Evolutionary conservation across 2,329 filamentous ascomycete species (phyloP), one percentile per base, ranked within the genome.

Genomic region (Colletotrichum siamense): DNA sequence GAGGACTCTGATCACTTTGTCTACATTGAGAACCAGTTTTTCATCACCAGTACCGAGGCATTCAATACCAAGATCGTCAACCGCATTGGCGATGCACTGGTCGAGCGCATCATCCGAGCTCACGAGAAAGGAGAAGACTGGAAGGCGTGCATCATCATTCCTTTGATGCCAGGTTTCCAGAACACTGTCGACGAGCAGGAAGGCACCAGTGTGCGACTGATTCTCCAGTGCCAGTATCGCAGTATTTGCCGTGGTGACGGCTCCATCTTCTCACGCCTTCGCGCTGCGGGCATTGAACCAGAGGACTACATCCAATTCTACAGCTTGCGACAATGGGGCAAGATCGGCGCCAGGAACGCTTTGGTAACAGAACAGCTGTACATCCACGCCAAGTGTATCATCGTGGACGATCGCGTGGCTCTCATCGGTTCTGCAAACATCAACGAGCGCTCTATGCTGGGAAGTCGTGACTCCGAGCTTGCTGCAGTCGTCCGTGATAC

Each of bases 1-100:
- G 94, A 97, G 79, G 94, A 96, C 78, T 98, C 96, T 3, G 95
- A 99, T 64, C 97, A 99, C 84, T 98, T 98, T 81, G 95, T 99
- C 68, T 99, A 99, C 85, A 98, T 99, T 79, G 97, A 99, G 84
- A 99, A 99, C 82, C 97, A 99, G 82, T 99, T 99, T 86, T 99
- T 98, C 87, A 95, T 99, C 84, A 98, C 95, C 44, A 98, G 95
- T 79, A 97, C 95, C 67, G 94, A 97, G 81, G 96, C 96, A 7
- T 93, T 98, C 80, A 95, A 94, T 69, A 95, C 94, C 15, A 95
- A 93, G 82, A 97, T 99, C 78, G 91, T 95, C 83, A 99, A 99
- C 84, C 93, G 94, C 79, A 98, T 99, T 79, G 96, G 96, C 67
- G 96, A 99, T 85, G 96, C 97, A 5, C 89, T 99, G 36, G 96